Evolutionary conservation across 139 green algal species (phyloP).

Genomic region (Dunaliella primolecta): DNA sequence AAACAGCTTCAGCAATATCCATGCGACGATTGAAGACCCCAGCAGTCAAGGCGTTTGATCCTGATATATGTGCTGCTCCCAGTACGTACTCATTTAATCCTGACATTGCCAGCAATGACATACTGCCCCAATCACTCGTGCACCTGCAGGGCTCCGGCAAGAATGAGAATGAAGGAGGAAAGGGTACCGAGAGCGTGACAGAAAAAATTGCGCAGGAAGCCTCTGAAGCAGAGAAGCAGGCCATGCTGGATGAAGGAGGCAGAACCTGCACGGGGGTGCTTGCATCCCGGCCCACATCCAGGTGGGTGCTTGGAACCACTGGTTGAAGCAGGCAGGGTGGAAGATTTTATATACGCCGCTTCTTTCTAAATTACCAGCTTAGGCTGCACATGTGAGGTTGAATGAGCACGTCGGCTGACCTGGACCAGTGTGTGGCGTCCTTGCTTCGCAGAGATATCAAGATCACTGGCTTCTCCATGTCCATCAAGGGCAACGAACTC

Average conservation of each 20-base stretch:
- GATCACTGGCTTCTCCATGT: constrained; percentile 65
- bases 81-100: too few relatives aligned
- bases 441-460: constrained; percentile 38
- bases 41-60: too few relatives aligned
- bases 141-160: too few relatives aligned
- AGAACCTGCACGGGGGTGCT: constrained; percentile 56
- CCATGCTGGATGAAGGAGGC: not conserved
- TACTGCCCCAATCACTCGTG: too few relatives aligned
- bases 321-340: not conserved
- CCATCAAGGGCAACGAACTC: constrained; percentile 59
- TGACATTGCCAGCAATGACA: too few relatives aligned
- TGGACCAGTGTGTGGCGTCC: not conserved
- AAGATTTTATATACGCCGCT: too few relatives aligned
- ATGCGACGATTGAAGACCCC: too few relatives aligned
- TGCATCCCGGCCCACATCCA: constrained; percentile 46
- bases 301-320: not conserved
- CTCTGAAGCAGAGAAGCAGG: not conserved
- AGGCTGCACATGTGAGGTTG: not conserved
- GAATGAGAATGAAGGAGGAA: too few relatives aligned
- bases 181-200: not conserved
- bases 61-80: too few relatives aligned
- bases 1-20: too few relatives aligned
- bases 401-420: not conserved
- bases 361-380: too few relatives aligned
- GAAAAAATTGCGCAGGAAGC: not conserved